phyloP scores from a whole-genome alignment of 495 filamentous ascomycete species.

The Xylaria scruposa region DNA sequence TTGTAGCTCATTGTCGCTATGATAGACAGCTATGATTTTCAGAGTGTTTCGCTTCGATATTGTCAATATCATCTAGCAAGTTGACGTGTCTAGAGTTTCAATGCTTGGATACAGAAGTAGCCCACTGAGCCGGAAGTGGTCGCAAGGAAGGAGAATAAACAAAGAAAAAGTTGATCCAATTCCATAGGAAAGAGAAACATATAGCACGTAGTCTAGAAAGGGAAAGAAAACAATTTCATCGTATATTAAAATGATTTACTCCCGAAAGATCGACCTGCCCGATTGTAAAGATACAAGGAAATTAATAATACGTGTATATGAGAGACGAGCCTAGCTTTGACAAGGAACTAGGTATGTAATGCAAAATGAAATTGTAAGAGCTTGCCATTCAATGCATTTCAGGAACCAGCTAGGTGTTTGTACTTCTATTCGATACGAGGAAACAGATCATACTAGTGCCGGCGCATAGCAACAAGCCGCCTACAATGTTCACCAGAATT shows the following conservation, averaged over 20 bases:
- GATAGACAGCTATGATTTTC: neutral
- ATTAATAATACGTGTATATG: neutral
- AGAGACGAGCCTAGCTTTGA: neutral
- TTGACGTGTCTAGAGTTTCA: neutral
- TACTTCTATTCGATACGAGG: neutral
- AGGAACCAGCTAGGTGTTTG: neutral
- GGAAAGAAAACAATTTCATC: too few species aligned
- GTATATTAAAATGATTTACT: neutral
- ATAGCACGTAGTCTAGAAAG: neutral
- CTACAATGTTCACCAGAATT: neutral
- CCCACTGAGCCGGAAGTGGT: neutral
- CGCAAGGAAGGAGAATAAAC: neutral
- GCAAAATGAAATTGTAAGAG: neutral
- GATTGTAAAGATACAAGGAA: neutral
- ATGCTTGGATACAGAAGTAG: neutral
- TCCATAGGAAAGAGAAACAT: neutral
- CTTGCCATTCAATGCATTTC: neutral
- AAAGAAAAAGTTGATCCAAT: neutral
- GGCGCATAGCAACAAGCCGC: neutral
- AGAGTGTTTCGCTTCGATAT: neutral
- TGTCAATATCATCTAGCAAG: neutral
- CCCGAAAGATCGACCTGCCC: neutral
- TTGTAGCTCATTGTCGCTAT: neutral
- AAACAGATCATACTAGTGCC: neutral
- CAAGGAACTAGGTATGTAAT: neutral